Percentiles rank a stretch among this genome's conserved stretches.
Evolutionary conservation across 2,329 filamentous ascomycete genomes (phyloP).

Genomic region (Bipolaris oryzae): DNA sequence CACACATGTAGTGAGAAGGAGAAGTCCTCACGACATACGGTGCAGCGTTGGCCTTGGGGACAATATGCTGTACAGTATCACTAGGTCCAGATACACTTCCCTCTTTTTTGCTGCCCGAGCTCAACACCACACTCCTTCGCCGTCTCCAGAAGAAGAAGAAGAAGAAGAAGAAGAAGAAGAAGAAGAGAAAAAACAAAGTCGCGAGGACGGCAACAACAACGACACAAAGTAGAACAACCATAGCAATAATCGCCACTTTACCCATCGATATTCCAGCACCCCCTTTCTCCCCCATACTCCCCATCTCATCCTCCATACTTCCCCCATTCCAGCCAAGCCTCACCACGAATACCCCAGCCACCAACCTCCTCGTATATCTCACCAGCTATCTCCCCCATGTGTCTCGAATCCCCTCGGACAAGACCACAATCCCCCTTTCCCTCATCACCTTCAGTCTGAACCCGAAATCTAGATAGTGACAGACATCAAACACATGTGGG

Average conservation of each 20-base stretch:
- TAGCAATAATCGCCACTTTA: conserved; percentile 83
- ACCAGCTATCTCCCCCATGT: conserved; percentile 4
- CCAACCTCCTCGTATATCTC: conserved; percentile 22
- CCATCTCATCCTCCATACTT: background rate
- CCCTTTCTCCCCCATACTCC: conserved; percentile 5
- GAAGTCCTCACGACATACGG: background rate
- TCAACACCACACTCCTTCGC: background rate
- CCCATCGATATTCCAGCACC: conserved; percentile 35
- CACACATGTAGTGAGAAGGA: background rate
- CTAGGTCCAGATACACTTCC: background rate
- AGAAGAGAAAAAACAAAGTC: too few species aligned
- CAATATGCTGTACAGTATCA: background rate
- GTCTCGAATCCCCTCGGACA: too few species aligned
- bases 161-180: too few species aligned
- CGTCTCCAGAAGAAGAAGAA: too few species aligned
- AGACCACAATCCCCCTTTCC: too few species aligned
- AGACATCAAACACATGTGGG: too few species aligned
- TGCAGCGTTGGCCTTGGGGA: background rate
- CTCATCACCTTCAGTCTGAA: too few species aligned
- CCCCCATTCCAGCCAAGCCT: background rate
- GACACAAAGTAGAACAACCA: conserved; percentile 87
- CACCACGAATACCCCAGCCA: conserved; percentile 4
- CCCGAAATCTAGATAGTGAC: too few species aligned
- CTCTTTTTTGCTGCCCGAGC: conserved; percentile 11
- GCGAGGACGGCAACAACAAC: conserved; percentile 54